Evolutionary conservation across 257 asterid species (phyloP), one percentile per base, ranked within the genome.

Genomic region (Ajuga chamaepitys): DNA sequence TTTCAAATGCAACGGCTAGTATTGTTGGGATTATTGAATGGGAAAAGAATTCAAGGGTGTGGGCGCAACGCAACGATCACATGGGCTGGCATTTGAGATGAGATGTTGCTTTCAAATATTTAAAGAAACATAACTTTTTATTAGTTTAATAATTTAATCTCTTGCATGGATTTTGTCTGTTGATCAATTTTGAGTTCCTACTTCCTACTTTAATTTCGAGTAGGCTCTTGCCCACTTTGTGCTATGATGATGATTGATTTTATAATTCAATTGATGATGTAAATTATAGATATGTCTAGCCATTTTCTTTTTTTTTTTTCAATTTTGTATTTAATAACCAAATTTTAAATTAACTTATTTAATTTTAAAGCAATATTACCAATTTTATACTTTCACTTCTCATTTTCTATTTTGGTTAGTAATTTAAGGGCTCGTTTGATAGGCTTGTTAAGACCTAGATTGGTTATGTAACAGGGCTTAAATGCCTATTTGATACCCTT

Each of bases 1-100:
- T 78, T 87, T 79, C 83, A 81, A 85, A 83, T 64, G 67, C 74
- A 87, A 88, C 95, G 95, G 95, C 95, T 85, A 88, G 86, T 85
- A 58, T 75, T 74, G 82, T 78, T 79, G 82, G 80, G 76, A 28
- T 70, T 50, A 72, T 61, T 48, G 56, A 46, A 41, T 12, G 32
- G 63, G 61, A 72, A 51, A 72, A 6, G 25, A 42, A 67, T 50
- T 14, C 13, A 13, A 69, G 56, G 74, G 69, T 73, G 77, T 67
- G 63, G 55, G 67, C 40, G 32, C 85, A 87, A 87, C 40, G 32
- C 85, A 87, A 87, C 93, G 95, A 88, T 85, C 82, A 83, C 78
- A 73, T 81, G 77, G 61, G 83, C 59, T 71, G 67, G 65, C 58
- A 52, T 11, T 21, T 41, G 72, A 77, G 72, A 42, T 41, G 72